Percentiles rank a stretch among this genome's conserved stretches.
phyloP scores from a whole-genome alignment of 108 stramenopile species.

The Fistulifera solaris region DNA sequence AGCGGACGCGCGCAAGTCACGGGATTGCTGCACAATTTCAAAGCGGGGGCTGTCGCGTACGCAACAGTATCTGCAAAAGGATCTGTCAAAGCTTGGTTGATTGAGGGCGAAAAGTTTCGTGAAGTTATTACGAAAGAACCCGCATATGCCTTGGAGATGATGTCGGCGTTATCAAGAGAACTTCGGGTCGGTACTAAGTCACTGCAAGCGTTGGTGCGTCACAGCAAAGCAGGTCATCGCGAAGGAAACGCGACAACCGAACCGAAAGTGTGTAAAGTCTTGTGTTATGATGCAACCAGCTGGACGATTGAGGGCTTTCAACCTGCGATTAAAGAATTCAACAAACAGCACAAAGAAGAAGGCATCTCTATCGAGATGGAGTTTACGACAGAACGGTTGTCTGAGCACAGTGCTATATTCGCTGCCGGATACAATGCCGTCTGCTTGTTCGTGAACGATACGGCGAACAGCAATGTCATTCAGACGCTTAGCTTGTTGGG shows the following conservation, averaged over 20 bases:
- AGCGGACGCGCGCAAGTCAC: constrained; percentile 40
- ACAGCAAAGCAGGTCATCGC: constrained; percentile 4
- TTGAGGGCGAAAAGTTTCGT: constrained; percentile 27
- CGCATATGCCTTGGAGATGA: constrained; percentile 26
- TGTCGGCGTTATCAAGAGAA: constrained; percentile 15
- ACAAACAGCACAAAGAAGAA: constrained; percentile 19
- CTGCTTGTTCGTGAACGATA: constrained; percentile 76
- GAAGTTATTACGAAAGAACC: constrained; percentile 13
- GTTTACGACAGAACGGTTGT: constrained; percentile 48
- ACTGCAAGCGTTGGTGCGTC: constrained; percentile 15
- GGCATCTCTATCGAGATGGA: constrained; percentile 34
- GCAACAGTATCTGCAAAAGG: constrained; percentile 30
- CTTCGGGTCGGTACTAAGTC: constrained; percentile 19
- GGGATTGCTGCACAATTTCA: constrained; percentile 23
- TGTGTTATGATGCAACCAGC: constrained; percentile 57
- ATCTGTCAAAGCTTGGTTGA: constrained; percentile 34
- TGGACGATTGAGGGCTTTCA: constrained; percentile 47
- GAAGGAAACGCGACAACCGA: neutral
- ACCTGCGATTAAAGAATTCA: constrained; percentile 34
- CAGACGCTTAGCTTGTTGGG: constrained; percentile 40
- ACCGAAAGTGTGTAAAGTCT: constrained; percentile 9
- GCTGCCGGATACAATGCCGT: constrained; percentile 65
- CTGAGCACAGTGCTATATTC: constrained; percentile 22
- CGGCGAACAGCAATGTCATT: constrained; percentile 39
- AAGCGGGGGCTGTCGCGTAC: constrained; percentile 22